A percentile compares a stretch with the other conserved stretches of the same genome.
Conservation (phyloP, 2,329 filamentous ascomycete genomes). For the Colletotrichum melonis region DNA sequence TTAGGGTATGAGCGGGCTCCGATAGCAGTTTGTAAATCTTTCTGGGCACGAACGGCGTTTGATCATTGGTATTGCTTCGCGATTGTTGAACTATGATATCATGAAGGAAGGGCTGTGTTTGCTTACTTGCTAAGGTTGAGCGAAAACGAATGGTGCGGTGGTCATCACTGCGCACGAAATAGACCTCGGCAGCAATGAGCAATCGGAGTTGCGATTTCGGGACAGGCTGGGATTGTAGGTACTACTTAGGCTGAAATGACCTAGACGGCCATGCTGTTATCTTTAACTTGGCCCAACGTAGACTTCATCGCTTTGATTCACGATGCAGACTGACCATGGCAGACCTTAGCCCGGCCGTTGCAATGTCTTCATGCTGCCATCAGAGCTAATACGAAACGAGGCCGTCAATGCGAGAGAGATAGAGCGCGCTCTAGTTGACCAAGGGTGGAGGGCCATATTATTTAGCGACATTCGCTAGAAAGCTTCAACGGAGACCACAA, state of each 20-base stretch:
- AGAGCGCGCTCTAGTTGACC: too few relatives aligned
- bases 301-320: neutral
- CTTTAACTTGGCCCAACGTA: neutral
- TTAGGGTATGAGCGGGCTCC: slow-evolving; percentile 5
- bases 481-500: too few relatives aligned
- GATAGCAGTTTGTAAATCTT: neutral
- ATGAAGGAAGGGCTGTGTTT: neutral
- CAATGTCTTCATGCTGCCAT: neutral
- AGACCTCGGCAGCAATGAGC: neutral
- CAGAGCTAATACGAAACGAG: too few relatives aligned
- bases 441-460: too few relatives aligned
- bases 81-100: neutral
- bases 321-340: neutral
- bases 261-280: neutral
- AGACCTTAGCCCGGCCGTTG: neutral
- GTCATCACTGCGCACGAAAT: neutral
- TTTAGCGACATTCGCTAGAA: too few relatives aligned
- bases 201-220: neutral
- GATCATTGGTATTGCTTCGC: neutral
- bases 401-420: too few relatives aligned
- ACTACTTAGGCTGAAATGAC: neutral
- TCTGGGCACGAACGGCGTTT: slow-evolving; percentile 8
- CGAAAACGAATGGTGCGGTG: neutral
- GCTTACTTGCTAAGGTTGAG: neutral
- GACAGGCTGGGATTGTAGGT: neutral